A percentile compares a stretch with the other conserved stretches of the same genome.
Evolutionary conservation across 257 asterid species (phyloP).

Genomic region (Petunia secreta): DNA sequence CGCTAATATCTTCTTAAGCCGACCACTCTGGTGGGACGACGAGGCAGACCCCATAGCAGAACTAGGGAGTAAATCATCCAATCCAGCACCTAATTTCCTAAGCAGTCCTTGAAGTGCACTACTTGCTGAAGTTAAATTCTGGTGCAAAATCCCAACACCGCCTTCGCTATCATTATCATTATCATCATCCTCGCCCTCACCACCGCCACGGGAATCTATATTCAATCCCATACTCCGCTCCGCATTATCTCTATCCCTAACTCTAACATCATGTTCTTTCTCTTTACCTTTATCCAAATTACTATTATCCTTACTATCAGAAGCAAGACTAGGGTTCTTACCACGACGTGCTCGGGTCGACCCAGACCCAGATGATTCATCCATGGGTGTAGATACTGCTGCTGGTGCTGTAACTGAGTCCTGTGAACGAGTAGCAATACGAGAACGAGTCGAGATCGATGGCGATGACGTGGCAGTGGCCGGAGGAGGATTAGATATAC

Average conservation of each 20-base stretch:
- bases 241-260: slow-evolving; percentile 50
- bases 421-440: slow-evolving; percentile 52
- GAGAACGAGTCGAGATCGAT: slow-evolving; percentile 68
- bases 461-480: slow-evolving; percentile 34
- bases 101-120: slow-evolving; percentile 93
- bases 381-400: slow-evolving; percentile 62
- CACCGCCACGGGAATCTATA: slow-evolving; percentile 72
- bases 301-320: slow-evolving; percentile 41
- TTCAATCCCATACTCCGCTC: slow-evolving; percentile 76
- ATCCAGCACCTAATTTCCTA: slow-evolving; percentile 90
- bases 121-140: slow-evolving; percentile 87
- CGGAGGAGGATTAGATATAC: slow-evolving; percentile 28
- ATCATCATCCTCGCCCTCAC: slow-evolving; percentile 57
- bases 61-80: slow-evolving; percentile 95
- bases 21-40: slow-evolving; percentile 84
- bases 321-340: slow-evolving; percentile 61
- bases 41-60: slow-evolving; percentile 81
- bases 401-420: slow-evolving; percentile 24
- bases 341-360: slow-evolving; percentile 78
- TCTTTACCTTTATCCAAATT: slow-evolving; percentile 89
- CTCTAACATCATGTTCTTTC: slow-evolving; percentile 77
- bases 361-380: slow-evolving; percentile 79
- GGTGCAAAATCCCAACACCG: slow-evolving; percentile 85
- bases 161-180: slow-evolving; percentile 87
- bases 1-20: slow-evolving; percentile 86